Evolutionary conservation across 257 asterid genomes (phyloP).

Genomic region (Solanum habrochaites): DNA sequence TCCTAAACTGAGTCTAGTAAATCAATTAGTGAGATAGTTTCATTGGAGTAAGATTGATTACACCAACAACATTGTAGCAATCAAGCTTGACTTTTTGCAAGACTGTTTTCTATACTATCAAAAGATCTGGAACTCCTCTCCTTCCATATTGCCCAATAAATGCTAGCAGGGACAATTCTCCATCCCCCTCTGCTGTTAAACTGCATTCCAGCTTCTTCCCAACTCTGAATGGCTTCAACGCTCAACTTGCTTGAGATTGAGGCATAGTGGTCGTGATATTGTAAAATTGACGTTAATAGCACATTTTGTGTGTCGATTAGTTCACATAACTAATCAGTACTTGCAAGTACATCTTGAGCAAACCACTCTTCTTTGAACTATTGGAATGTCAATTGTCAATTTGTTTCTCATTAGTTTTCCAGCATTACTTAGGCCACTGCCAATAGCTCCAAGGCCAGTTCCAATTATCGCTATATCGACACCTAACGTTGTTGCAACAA

Average conservation of each 20-base stretch:
- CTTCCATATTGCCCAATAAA: background rate
- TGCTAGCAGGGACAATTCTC: background rate
- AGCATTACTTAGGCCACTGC: conserved; percentile 67
- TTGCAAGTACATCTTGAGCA: background rate
- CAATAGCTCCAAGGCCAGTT: conserved; percentile 64
- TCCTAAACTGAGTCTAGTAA: background rate
- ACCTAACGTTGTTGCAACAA: conserved; percentile 57
- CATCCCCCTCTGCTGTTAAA: background rate
- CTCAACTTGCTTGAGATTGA: background rate
- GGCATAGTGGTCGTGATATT: background rate
- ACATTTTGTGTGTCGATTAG: background rate
- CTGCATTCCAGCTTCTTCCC: background rate
- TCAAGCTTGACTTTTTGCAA: background rate
- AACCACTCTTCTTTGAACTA: conserved; percentile 45
- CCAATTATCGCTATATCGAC: conserved; percentile 68
- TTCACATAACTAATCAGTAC: background rate
- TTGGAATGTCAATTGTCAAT: conserved; percentile 41
- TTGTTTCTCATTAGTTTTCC: conserved; percentile 85
- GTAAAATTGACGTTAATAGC: background rate
- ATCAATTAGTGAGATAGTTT: background rate
- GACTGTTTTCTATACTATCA: background rate
- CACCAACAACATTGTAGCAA: background rate
- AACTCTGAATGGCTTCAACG: background rate
- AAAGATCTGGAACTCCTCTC: background rate
- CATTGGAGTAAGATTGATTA: background rate